Base-by-base conservation (phyloP, 495 filamentous ascomycete genomes). In the Tuber brumale region DNA sequence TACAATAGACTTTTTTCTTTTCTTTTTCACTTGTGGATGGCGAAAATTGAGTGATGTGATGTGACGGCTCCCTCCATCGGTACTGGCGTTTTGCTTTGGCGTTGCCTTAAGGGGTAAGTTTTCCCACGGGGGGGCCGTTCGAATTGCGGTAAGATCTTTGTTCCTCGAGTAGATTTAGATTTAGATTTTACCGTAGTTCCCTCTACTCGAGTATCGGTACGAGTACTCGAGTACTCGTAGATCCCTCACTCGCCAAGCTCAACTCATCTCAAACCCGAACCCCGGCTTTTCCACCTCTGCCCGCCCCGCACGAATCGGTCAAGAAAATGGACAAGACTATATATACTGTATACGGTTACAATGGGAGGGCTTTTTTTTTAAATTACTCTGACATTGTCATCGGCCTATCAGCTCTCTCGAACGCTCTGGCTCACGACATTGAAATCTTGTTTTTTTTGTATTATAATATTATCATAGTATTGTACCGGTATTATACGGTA, bases 1-100 rank as follows among this genome's bases (percentile, higher is more conserved):
- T n/a, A 39, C 37, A 39, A 39, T 39, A 39, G 37, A 39, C 37
- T 39, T 39, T 39, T 39, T 39, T 39, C 5, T 39, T n/a, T n/a
- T n/a, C n/a, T n/a, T n/a, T n/a, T n/a, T n/a, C n/a, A n/a, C n/a
- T n/a, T 8, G 27, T 3, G 27, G 57, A 66, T 66, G n/a, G 57
- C 27, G 57, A 66, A 66, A 66, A 66, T 66, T 66, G 48, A 57
- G 57, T 66, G 57, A 66, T 31, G 57, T 66, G 57, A 66, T 66
- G 57, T 66, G 57, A 66, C 57, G n/a, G 57, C 27, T 66, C 27
- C 10, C 57, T 27, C 57, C 27, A 66, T 31, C 57, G 57, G 57
- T 12, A 31, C 18, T 31, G 9, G 57, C 10, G 57, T 66, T 4
- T 31, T 66, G 12, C 31, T 4, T 31, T 66, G 12, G 10, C 4